Base-by-base conservation (phyloP, 148 eudicot genomes). In the Vaccinium vitisidaea region DNA sequence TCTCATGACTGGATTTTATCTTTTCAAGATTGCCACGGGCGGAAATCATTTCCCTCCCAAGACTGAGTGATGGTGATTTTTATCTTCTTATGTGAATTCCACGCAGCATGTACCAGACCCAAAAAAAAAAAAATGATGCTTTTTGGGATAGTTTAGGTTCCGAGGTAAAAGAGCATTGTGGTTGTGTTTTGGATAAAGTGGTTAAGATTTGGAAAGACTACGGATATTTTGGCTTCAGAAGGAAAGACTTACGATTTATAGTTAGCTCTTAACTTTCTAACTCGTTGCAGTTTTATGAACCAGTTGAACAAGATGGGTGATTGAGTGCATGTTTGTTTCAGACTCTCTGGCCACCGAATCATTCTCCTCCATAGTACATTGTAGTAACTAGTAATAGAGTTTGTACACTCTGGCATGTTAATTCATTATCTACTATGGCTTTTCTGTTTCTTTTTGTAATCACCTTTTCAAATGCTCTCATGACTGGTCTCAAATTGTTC, bases 41-140 rank as follows among this genome's bases (percentile, higher is more conserved):
- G 98, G 99, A 82, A 97, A 95, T 89, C 95, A 92, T 83, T 74
- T 94, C 69, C 92, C 98, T 5, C 87, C 93, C 16, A 95, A 97
- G 91, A 82, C 87, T 4, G 93, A 97, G 85, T 97, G 88, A 89
- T 52, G 84, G 65, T 48, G 54, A 49, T 67, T 48, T 23, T 76
- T 14, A 3, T 52, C 63, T 27, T 19, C 13, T 58, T 4, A 46
- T 84, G 15, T 55, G 63, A 76, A 63, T 48, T 53, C 76, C 59
- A 83, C 63, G 70, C 52, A 43, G 78, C n/a, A 39, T 82, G 58
- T n/a, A 56, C 39, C 50, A 11, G 53, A 13, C 49, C 30, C 0
- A 30, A 30, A 30, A 36, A 36, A 48, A 70, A 82, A n/a, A 8
- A 25, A n/a, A 25, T 8, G 0, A 23, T 81, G 75, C 14, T 12